Base-by-base conservation (phyloP, 805 yeast genomes). In the Saccharomycopsis fibuligera region DNA sequence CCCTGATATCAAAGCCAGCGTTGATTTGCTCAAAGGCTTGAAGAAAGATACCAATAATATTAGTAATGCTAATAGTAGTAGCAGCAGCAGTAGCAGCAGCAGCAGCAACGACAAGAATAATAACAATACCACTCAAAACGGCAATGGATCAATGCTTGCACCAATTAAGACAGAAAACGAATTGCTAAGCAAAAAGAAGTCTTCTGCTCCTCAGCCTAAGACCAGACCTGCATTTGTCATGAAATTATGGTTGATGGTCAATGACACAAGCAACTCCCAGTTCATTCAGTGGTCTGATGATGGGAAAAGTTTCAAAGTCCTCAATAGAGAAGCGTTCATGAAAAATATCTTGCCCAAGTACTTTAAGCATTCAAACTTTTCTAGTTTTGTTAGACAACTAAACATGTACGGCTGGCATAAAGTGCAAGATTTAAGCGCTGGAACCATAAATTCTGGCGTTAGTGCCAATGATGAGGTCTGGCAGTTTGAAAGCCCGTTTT, bases 381-480 rank as follows among this genome's bases (percentile, higher is more conserved):
- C 98, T 19, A 82, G 93, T 29, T 93, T 93, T 73, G 98, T 93
- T 14, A 79, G 99, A 54, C 99, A 91, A 63, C 73, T 91, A 59
- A 91, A 91, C 67, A 91, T 93, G 99, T 93, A 93, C 63, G 99
- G 99, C 9, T 93, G 97, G 96, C 98, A 90, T 69, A 93, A 93
- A 66, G 93, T 93, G 3, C 99, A 93, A 66, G 98, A 93, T 65
- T 79, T 90, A 21, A 85, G 69, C 49, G 75, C 84, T 23, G 97
- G 95, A 2, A 75, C 90, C 3, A 66, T 81, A 51, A 73, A 42
- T 22, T n/a, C 45, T 9, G 4, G 23, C 4, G 22, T 19, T 8
- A 48, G 17, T 37, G 27, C 36, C 3, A 37, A 43, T 23, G 96
- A 90, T 49, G 98, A 93, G 59, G 75, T 80, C 48, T 83, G 90